Evolutionary conservation across 108 stramenopile genomes (phyloP).

Genomic region (Seminavis robusta): DNA sequence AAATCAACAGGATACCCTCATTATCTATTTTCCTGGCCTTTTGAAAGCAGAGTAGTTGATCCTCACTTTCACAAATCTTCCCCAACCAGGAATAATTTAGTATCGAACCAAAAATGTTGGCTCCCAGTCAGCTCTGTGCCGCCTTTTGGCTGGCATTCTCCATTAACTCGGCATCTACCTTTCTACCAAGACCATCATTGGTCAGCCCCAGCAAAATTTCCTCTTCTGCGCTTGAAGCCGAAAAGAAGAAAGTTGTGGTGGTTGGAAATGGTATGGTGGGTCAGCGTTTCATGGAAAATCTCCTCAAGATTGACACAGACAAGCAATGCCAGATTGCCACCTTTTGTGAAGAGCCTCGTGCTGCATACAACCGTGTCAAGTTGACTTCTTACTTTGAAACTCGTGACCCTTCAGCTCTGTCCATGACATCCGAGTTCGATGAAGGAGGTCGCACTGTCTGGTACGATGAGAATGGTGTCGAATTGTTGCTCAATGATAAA

Average conservation of each 20-base stretch:
- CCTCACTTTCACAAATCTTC: no score
- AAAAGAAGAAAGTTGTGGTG: slow-evolving; percentile 84
- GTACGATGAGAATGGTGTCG: slow-evolving; percentile 85
- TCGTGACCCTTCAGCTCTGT: slow-evolving; percentile 70
- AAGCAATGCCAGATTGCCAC: slow-evolving; percentile 60
- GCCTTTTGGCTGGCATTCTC: no score
- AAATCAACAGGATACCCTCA: no score
- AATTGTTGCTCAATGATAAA: slow-evolving; percentile 80
- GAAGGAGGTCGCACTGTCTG: slow-evolving; percentile 68
- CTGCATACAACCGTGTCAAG: slow-evolving; percentile 92
- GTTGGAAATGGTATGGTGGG: slow-evolving; percentile 94
- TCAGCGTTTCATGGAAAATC: slow-evolving; percentile 91
- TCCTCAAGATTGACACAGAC: slow-evolving; percentile 62
- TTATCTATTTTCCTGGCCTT: no score
- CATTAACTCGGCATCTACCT: no score
- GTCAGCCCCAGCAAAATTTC: background rate
- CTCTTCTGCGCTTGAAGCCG: slow-evolving; percentile 8
- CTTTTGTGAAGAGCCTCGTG: slow-evolving; percentile 91
- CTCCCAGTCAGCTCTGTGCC: no score
- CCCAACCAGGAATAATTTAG: no score
- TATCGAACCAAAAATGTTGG: no score
- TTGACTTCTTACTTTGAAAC: slow-evolving; percentile 93
- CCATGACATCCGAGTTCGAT: slow-evolving; percentile 84
- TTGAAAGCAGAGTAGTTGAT: no score
- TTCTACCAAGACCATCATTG: no score